Evolutionary conservation across 2,329 filamentous ascomycete genomes (phyloP).

Genomic region (Penicillium hordei): DNA sequence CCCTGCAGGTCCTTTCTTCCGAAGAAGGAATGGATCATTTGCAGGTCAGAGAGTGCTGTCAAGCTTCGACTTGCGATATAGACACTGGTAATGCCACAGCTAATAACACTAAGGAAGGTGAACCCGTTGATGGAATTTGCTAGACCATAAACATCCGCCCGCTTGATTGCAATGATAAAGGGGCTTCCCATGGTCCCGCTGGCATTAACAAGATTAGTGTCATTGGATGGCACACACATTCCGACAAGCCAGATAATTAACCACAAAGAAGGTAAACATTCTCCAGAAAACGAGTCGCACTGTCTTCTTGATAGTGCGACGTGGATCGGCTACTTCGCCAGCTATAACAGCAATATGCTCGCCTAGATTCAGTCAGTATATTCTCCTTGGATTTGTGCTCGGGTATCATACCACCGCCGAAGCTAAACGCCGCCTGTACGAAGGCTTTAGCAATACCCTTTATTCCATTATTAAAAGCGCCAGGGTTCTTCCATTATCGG

Average conservation of each 20-base stretch:
- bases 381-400: too few relatives aligned
- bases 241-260: slow-evolving; percentile 39
- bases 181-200: slow-evolving; percentile 34
- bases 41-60: slow-evolving; percentile 33
- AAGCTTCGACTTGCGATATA: slow-evolving; percentile 37
- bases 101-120: slow-evolving; percentile 37
- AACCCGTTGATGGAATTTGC: slow-evolving; percentile 37
- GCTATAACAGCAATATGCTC: slow-evolving; percentile 37
- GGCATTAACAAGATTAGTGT: slow-evolving; percentile 28
- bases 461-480: slow-evolving; percentile 34
- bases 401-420: slow-evolving; percentile 26
- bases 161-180: slow-evolving; percentile 32
- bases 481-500: slow-evolving; percentile 29
- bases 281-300: slow-evolving; percentile 36
- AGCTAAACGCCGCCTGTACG: slow-evolving; percentile 37
- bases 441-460: slow-evolving; percentile 39
- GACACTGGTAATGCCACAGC: slow-evolving; percentile 36
- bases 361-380: slow-evolving; percentile 14
- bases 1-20: slow-evolving; percentile 27
- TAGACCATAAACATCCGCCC: slow-evolving; percentile 32
- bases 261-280: slow-evolving; percentile 37
- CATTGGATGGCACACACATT: slow-evolving; percentile 36
- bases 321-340: slow-evolving; percentile 32
- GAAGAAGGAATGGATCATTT: slow-evolving; percentile 24
- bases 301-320: slow-evolving; percentile 32